These are phyloP conservation scores for Plasmodium gallinaceum DNA, from an alignment of 169 alveolate genomes.

Conservation along the genomic window DNA sequence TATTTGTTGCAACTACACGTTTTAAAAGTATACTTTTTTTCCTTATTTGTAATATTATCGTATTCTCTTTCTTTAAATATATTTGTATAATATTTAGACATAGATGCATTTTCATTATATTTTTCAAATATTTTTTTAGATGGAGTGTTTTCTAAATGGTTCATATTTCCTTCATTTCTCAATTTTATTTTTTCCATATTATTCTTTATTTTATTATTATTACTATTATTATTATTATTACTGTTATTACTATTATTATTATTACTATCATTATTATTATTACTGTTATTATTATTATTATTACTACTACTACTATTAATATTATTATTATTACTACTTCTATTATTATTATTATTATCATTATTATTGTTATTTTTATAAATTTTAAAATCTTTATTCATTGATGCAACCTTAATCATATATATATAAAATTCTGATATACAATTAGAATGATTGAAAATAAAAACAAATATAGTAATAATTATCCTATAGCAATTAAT, in stretches of 20 bases:
- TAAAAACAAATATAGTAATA: slow-evolving; percentile 37
- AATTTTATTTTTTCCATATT: neutral
- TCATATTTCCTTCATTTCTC: neutral
- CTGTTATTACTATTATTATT: neutral
- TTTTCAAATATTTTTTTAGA: neutral
- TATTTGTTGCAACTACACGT: slow-evolving; percentile 47
- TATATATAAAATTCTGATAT: slow-evolving; percentile 64
- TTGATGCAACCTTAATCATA: slow-evolving; percentile 34
- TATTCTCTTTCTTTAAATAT: neutral
- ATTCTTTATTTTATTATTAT: neutral
- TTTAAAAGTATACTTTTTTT: slow-evolving; percentile 21
- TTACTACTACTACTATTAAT: neutral
- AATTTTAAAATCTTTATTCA: slow-evolving; percentile 30
- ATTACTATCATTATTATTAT: neutral
- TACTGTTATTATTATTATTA: neutral
- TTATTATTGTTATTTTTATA: neutral
- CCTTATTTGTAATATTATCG: neutral
- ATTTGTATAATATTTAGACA: neutral
- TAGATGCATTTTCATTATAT: neutral
- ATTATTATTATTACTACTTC: neutral
- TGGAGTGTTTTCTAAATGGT: neutral
- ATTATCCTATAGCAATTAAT: slow-evolving; percentile 59
- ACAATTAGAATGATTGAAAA: slow-evolving; percentile 64
- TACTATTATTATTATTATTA: neutral
- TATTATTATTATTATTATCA: neutral